A percentile compares a stretch with the other conserved stretches of the same genome.
phyloP scores from a whole-genome alignment of 345 rosid genomes.

The Turritis glabra region DNA sequence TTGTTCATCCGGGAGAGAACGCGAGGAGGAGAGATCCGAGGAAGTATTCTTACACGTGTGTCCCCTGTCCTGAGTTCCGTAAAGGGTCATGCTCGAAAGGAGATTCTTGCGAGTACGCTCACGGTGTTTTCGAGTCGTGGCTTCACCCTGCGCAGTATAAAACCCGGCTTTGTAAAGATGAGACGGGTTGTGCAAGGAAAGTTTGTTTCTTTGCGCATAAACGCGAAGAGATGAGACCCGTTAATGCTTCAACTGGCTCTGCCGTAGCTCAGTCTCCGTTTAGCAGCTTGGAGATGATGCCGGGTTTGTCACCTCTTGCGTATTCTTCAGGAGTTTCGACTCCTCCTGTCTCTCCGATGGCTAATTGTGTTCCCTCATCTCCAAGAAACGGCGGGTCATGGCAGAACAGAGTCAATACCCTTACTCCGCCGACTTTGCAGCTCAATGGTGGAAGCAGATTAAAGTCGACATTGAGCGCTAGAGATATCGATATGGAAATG shows the following conservation, averaged over 20 bases:
- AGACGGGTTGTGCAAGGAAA: slow-evolving; percentile 79
- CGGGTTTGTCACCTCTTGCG: slow-evolving; percentile 55
- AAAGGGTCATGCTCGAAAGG: slow-evolving; percentile 89
- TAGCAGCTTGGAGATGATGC: slow-evolving; percentile 56
- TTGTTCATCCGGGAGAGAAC: slow-evolving; percentile 97
- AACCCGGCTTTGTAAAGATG: slow-evolving; percentile 96
- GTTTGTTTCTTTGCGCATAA: slow-evolving; percentile 98
- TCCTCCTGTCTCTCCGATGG: slow-evolving; percentile 55
- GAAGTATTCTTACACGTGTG: slow-evolving; percentile 92
- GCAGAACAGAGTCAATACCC: slow-evolving; percentile 71
- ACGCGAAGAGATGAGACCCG: slow-evolving; percentile 88
- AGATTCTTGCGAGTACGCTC: slow-evolving; percentile 94
- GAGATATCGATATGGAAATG: slow-evolving; percentile 69
- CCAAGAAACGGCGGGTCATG: slow-evolving; percentile 46
- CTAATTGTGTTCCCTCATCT: slow-evolving; percentile 23
- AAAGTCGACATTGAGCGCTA: slow-evolving; percentile 70
- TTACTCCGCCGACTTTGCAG: slow-evolving; percentile 59
- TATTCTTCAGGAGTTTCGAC: slow-evolving; percentile 63
- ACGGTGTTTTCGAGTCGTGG: slow-evolving; percentile 99
- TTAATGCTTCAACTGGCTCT: slow-evolving; percentile 89
- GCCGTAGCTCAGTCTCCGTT: slow-evolving; percentile 57
- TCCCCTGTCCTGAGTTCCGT: slow-evolving; percentile 97
- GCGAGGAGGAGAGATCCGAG: slow-evolving; percentile 96
- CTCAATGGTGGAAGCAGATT: slow-evolving; percentile 71
- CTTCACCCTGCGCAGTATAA: slow-evolving; percentile 97